A percentile compares a stretch with the other conserved stretches of the same genome.
Conservation (phyloP, 2,329 filamentous ascomycete genomes). For the Calonectria leucothoes region DNA sequence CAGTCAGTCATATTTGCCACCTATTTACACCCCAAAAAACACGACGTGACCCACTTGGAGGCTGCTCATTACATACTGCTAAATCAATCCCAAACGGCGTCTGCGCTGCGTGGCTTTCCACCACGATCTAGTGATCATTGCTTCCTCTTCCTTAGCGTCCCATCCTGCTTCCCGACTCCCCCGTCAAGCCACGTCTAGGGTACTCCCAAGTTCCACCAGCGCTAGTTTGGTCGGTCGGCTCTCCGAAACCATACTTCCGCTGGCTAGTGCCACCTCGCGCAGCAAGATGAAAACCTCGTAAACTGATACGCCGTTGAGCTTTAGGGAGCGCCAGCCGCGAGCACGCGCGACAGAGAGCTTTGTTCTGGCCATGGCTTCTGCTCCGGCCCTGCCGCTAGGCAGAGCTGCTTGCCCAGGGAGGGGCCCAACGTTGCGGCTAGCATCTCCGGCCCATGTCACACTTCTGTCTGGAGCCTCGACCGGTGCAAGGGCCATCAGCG, state of each 20-base stretch:
- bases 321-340: constrained; percentile 21
- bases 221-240: constrained; percentile 2
- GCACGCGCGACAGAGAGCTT: neutral
- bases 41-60: neutral
- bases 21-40: neutral
- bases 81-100: constrained; percentile 7
- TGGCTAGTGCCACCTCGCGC: constrained; percentile 15
- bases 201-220: constrained; percentile 17
- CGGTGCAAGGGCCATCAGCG: neutral
- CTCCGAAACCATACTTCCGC: constrained; percentile 23
- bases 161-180: neutral
- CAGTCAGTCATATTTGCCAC: neutral
- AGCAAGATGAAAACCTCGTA: constrained; percentile 19
- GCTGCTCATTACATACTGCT: neutral
- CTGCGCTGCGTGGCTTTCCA: neutral
- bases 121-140: neutral
- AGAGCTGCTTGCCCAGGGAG: neutral
- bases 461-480: neutral
- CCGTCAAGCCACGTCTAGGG: constrained; percentile 8
- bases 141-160: constrained; percentile 4
- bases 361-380: neutral
- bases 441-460: constrained; percentile 5
- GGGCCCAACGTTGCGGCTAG: constrained; percentile 1
- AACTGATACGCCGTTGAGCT: neutral
- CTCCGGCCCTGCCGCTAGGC: neutral